A percentile compares a stretch with the other conserved stretches of the same genome.
Conservation (phyloP, 2,329 filamentous ascomycete genomes). For the Botrytis fabae region DNA sequence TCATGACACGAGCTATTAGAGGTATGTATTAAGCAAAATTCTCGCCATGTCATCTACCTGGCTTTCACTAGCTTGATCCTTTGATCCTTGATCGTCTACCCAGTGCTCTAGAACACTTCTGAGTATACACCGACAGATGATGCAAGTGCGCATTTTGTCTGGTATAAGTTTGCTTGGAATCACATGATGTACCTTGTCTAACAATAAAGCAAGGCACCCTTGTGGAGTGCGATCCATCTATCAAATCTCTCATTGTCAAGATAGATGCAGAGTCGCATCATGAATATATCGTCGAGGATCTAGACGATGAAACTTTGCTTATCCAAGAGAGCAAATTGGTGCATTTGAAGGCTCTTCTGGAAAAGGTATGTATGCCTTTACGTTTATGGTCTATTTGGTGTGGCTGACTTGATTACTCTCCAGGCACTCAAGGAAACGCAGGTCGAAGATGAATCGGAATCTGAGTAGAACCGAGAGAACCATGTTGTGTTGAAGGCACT, state of each 20-base stretch:
- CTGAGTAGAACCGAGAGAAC: conserved; percentile 13
- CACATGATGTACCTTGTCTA: not conserved
- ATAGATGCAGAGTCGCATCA: conserved; percentile 66
- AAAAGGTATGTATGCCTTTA: conserved; percentile 54
- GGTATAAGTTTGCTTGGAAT: too few relatives aligned
- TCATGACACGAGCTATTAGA: conserved; percentile 59
- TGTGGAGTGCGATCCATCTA: conserved; percentile 81
- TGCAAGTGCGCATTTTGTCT: not conserved
- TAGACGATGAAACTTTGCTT: conserved; percentile 74
- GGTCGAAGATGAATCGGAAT: conserved; percentile 26
- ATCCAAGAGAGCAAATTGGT: conserved; percentile 73
- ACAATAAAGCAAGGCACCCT: conserved; percentile 57
- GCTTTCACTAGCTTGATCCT: not conserved
- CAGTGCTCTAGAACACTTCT: not conserved
- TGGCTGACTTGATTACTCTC: conserved; percentile 19
- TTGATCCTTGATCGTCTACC: not conserved
- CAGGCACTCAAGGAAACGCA: conserved; percentile 41
- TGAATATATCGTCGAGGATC: conserved; percentile 76
- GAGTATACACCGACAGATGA: not conserved
- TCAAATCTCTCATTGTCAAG: conserved; percentile 80
- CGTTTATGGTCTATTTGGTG: not conserved
- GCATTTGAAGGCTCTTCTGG: conserved; percentile 66
- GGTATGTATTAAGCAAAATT: conserved; percentile 43
- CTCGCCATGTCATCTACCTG: not conserved
- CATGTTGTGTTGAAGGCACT: not conserved